Conservation (phyloP, 129 eudicot species). For the Erigeron canadensis region DNA sequence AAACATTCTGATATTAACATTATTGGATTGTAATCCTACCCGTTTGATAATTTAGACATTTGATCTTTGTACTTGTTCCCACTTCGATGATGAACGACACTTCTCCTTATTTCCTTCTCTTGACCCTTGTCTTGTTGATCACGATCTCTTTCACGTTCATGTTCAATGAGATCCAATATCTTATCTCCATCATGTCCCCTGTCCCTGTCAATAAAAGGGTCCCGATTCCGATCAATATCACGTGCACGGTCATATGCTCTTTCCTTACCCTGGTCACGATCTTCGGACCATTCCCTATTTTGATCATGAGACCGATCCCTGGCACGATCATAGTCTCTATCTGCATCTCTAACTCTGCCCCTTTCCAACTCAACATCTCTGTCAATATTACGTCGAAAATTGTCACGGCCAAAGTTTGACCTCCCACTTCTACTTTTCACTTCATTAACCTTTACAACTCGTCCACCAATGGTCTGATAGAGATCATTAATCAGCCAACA, state of each 20-base stretch:
- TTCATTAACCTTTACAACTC: conserved; percentile 75
- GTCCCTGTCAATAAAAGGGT: conserved; percentile 46
- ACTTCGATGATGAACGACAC: conserved; percentile 40
- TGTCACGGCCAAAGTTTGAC: conserved; percentile 59
- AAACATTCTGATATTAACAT: conserved; percentile 8
- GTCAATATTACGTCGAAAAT: conserved; percentile 52
- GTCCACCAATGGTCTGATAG: conserved; percentile 70
- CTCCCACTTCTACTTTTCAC: conserved; percentile 69
- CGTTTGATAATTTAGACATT: conserved; percentile 34
- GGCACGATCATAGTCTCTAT: conserved; percentile 39
- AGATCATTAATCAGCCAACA: conserved; percentile 23
- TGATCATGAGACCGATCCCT: conserved; percentile 49
- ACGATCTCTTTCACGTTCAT: conserved; percentile 44
- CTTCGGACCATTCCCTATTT: conserved; percentile 65
- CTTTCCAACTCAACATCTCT: conserved; percentile 48
- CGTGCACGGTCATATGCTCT: conserved; percentile 50
- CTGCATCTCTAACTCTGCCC: conserved; percentile 55
- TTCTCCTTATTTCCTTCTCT: conserved; percentile 48
- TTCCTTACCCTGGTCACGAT: conserved; percentile 58
- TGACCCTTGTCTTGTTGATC: conserved; percentile 38
- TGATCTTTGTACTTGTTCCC: conserved; percentile 56
- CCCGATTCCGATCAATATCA: conserved; percentile 51
- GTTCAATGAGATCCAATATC: conserved; percentile 38
- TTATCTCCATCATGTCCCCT: conserved; percentile 44
- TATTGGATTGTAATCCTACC: conserved; percentile 37